A percentile compares a stretch with the other conserved stretches of the same genome.
phyloP scores from a whole-genome alignment of 2,329 filamentous ascomycete species.

The Aspergillus hiratsukae region DNA sequence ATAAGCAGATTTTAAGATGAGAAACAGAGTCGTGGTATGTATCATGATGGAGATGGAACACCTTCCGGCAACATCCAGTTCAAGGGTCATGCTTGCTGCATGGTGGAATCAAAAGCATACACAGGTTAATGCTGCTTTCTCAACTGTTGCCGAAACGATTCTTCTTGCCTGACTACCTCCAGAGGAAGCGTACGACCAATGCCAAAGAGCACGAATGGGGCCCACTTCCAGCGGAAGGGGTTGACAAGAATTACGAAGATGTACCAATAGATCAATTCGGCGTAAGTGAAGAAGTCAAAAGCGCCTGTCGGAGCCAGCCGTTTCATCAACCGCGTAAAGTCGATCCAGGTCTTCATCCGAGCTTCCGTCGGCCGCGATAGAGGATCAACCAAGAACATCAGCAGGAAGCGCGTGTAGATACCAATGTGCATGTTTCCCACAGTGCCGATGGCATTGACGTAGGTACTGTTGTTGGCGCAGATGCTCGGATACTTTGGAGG shows the following conservation, averaged over 20 bases:
- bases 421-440: conserved; percentile 88
- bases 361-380: conserved; percentile 65
- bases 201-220: conserved; percentile 74
- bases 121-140: conserved; percentile 20
- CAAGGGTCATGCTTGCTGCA: background rate
- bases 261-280: conserved; percentile 83
- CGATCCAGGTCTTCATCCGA: conserved; percentile 83
- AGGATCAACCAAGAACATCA: conserved; percentile 82
- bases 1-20: background rate
- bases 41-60: background rate
- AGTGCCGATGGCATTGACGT: conserved; percentile 72
- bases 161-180: conserved; percentile 63
- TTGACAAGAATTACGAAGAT: conserved; percentile 73
- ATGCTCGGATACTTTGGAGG: conserved; percentile 69
- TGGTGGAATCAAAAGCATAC: background rate
- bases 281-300: conserved; percentile 87
- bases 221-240: conserved; percentile 90
- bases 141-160: conserved; percentile 33
- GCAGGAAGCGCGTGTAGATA: conserved; percentile 78
- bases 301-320: conserved; percentile 64
- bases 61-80: background rate
- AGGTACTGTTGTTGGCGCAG: conserved; percentile 80
- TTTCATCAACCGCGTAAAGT: conserved; percentile 73
- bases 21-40: background rate
- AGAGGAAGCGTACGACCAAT: conserved; percentile 63